A percentile compares a stretch with the other conserved stretches of the same genome.
These are phyloP conservation scores for Medicago truncatula DNA, from an alignment of 306 rosid species.

Conservation along the genomic window MtrunA17r5.0-ANR NC_053044.1:42044001-42044500, in stretches of 20 bases:
- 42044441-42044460: constrained; percentile 64
- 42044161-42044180: not conserved
- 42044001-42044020: constrained; percentile 5
- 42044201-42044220: constrained; percentile 3
- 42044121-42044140: constrained; percentile 59
- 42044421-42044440: constrained; percentile 22
- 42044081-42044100: constrained; percentile 95
- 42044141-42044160: constrained; percentile 45
- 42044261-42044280: constrained; percentile 19
- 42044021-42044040: constrained; percentile 42
- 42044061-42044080: constrained; percentile 65
- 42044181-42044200: not conserved
- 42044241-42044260: constrained; percentile 25
- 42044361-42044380: constrained; percentile 19
- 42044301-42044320: not conserved
- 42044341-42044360: constrained; percentile 26
- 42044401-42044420: constrained; percentile 14
- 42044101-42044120: constrained; percentile 61
- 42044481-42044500: constrained; percentile 65
- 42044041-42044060: constrained; percentile 74
- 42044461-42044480: constrained; percentile 52
- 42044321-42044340: constrained; percentile 6
- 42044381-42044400: constrained; percentile 17
- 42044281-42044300: constrained; percentile 14
- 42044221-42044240: constrained; percentile 24